Evolutionary conservation across 2,329 filamentous ascomycete genomes (phyloP).

Genomic region (Fusarium lyarnte): DNA sequence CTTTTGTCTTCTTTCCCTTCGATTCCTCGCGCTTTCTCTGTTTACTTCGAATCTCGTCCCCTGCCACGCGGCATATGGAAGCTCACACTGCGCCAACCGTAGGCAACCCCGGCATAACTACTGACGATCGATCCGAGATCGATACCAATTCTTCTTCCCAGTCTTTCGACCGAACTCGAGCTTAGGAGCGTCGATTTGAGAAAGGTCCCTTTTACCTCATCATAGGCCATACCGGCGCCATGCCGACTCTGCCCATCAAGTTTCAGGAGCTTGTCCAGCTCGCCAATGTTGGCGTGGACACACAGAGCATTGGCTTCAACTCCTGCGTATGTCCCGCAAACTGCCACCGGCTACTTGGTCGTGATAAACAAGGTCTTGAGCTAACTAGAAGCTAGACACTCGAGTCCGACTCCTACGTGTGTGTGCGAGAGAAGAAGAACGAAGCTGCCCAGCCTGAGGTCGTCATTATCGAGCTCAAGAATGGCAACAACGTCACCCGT

Average conservation of each 20-base stretch:
- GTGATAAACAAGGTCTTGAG: background rate
- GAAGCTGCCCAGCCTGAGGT: constrained; percentile 89
- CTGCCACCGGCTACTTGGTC: constrained; percentile 7
- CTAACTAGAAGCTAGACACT: constrained; percentile 73
- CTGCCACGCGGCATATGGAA: constrained; percentile 52
- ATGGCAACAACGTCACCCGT: constrained; percentile 93
- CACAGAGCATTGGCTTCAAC: constrained; percentile 76
- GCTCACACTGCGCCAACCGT: constrained; percentile 44
- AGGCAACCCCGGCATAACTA: constrained; percentile 40
- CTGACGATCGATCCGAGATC: constrained; percentile 40
- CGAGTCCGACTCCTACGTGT: constrained; percentile 97
- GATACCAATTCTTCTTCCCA: constrained; percentile 25
- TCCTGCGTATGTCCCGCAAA: constrained; percentile 71
- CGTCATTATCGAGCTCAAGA: constrained; percentile 97
- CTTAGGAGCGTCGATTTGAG: constrained; percentile 41
- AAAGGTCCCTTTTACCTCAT: constrained; percentile 39
- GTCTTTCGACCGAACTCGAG: constrained; percentile 27
- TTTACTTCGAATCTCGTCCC: constrained; percentile 21
- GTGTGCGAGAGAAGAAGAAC: constrained; percentile 92
- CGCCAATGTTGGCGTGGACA: constrained; percentile 58
- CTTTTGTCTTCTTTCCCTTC: constrained; percentile 25
- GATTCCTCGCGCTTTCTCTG: constrained; percentile 31
- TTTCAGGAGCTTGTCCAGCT: constrained; percentile 89
- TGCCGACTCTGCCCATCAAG: constrained; percentile 86
- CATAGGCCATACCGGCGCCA: constrained; percentile 50